Base-by-base conservation (phyloP, 2,329 filamentous ascomycete species). In the Furcasterigmium furcatum region DNA sequence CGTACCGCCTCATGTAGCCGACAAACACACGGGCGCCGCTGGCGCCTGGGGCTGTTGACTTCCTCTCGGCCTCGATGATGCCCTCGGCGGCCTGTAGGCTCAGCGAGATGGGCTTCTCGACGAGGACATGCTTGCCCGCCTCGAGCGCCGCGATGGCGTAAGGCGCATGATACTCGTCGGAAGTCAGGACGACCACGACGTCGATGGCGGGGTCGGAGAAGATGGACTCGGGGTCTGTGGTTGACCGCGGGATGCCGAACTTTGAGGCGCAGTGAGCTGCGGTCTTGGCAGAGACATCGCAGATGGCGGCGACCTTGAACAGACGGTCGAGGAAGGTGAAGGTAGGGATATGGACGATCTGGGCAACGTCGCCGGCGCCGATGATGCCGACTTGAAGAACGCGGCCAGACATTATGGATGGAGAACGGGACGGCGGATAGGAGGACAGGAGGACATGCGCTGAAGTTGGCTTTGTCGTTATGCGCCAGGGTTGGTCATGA, bases 1-100 rank as follows among this genome's bases (percentile, higher is more conserved):
- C 77, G 55, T 81, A 79, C 40, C 78, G 66, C 29, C 79, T 64
- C 66, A 79, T 80, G 51, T 78, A 80, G 3, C 76, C 77, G 2
- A 82, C 74, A 52, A 82, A 77, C 4, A 80, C 66, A 5, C 62
- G 55, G 0, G 67, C 66, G 22, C 55, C 52, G 3, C 67, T 63
- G 2, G 67, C 63, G n/a, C n/a, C n/a, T n/a, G n/a, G n/a, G n/a
- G n/a, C n/a, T n/a, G n/a, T n/a, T n/a, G n/a, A n/a, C 6, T 52
- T 54, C 14, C 57, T 54, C 53, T 77, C 71, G 0, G 76, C 77
- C 1, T 63, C 67, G 34, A 72, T 58, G 38, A 82, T 74, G 2
- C 62, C 55, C 19, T 70, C 55, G 0, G 68, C 66, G 39, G 67
- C 66, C 7, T 59, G 63, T 9, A 72, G 51, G 35, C 65, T 73